phyloP scores from a whole-genome alignment of 495 filamentous ascomycete genomes.

The Neurospora sp. region DNA sequence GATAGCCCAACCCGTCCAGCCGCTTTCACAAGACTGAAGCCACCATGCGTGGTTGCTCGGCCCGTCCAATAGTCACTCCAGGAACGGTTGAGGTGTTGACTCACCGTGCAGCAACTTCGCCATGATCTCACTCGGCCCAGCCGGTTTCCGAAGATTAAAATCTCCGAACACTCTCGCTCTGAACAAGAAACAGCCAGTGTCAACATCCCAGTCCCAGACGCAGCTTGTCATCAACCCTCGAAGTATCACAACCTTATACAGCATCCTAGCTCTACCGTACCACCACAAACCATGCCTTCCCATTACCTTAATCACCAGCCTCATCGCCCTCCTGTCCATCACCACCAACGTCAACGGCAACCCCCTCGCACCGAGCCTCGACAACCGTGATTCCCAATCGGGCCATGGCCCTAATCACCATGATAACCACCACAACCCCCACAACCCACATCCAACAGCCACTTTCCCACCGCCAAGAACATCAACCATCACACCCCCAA shows the following conservation, averaged over 20 bases:
- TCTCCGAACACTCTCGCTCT: background rate
- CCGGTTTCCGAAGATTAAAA: background rate
- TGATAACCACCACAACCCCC: background rate
- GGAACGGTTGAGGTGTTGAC: background rate
- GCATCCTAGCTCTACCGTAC: no score
- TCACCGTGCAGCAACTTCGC: background rate
- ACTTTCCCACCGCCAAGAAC: background rate
- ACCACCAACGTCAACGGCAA: background rate
- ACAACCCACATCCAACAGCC: background rate
- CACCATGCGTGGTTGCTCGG: background rate
- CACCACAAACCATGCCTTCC: no score
- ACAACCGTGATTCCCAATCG: background rate
- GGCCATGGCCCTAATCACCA: background rate
- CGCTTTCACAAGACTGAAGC: background rate
- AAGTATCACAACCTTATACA: background rate
- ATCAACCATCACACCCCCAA: background rate
- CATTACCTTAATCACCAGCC: no score
- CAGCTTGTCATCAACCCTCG: background rate
- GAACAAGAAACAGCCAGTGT: background rate
- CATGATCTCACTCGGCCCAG: background rate
- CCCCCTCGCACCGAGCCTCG: background rate
- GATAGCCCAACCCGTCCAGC: background rate
- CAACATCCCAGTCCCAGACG: background rate
- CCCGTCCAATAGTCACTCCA: background rate
- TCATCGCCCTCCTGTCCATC: background rate